phyloP scores from a whole-genome alignment of 768 basidiomycete genomes.

The Russula griseocarnosa region DNA sequence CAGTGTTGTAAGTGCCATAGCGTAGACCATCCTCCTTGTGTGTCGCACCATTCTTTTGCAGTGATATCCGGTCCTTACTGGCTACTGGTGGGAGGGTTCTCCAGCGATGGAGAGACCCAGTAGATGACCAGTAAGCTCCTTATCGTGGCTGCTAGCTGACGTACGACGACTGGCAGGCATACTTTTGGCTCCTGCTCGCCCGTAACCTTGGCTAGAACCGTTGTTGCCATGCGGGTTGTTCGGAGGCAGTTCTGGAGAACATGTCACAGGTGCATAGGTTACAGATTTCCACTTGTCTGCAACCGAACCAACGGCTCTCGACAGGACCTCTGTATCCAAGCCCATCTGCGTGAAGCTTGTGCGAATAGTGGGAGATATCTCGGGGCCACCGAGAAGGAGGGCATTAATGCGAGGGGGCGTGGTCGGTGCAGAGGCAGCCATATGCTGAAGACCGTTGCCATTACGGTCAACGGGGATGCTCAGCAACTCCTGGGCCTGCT shows the following conservation, averaged over 20 bases:
- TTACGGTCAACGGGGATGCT: too few species aligned
- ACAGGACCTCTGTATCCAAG: conserved; percentile 55
- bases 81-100: conserved; percentile 59
- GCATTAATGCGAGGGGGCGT: too few species aligned
- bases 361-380: too few species aligned
- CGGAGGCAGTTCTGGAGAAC: conserved; percentile 57
- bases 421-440: too few species aligned
- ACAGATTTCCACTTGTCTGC: conserved; percentile 84
- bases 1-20: conserved; percentile 69
- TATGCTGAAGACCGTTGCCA: too few species aligned
- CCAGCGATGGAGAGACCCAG: conserved; percentile 66
- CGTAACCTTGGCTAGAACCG: conserved; percentile 46
- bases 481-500: too few species aligned
- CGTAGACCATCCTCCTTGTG: conserved; percentile 58
- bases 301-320: conserved; percentile 63
- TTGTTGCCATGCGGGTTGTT: conserved; percentile 37
- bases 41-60: conserved; percentile 49
- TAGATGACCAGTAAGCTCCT: conserved; percentile 72
- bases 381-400: too few species aligned
- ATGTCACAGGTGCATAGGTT: conserved; percentile 73
- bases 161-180: conserved; percentile 85
- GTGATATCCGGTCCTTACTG: conserved; percentile 47
- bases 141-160: conserved; percentile 83
- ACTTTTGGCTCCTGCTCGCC: too few species aligned
- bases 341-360: conserved; percentile 48